Evolutionary conservation across 2,329 filamentous ascomycete species (phyloP), one percentile per base, ranked within the genome.

Genomic region (Chaetomium strumarium): DNA sequence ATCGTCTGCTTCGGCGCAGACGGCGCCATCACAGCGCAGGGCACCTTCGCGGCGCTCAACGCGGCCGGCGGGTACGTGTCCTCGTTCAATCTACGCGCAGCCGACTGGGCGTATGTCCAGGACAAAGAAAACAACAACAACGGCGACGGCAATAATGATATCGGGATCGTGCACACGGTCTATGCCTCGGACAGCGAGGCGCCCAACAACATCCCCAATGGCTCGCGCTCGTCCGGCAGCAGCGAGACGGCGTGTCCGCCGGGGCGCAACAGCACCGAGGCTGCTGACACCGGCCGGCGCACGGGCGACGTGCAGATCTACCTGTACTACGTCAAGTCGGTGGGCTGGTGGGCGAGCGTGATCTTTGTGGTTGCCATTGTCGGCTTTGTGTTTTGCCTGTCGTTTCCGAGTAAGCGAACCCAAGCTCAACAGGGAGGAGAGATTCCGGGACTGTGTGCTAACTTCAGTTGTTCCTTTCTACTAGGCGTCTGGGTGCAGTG

Each of bases 401-500:
- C 56, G 7, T 61, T 62, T 39, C 60, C 59, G 14, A 61, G 62
- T 65, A 51, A 38, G 62, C 59, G 9, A 6, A n/a, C 24, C 31
- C n/a, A n/a, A n/a, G n/a, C n/a, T n/a, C n/a, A n/a, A n/a, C n/a
- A n/a, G n/a, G n/a, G n/a, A n/a, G n/a, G n/a, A n/a, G n/a, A n/a
- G 13, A 11, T 34, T 16, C 8, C n/a, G 8, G 10, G 16, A 47
- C 14, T 7, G n/a, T n/a, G 19, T 47, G 34, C 53, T 53, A 33
- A 55, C 43, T 24, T 14, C 14, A 46, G 29, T 24, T 16, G n/a
- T n/a, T n/a, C n/a, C n/a, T n/a, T n/a, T n/a, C n/a, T n/a, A 13
- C 12, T 46, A 70, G 66, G 63, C 5, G 61, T 77, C 4, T 78
- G 75, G 75, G 66, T 78, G 7, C 70, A 75, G 52, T 72, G 72